Conservation (phyloP, 2,329 filamentous ascomycete species). For the Aspergillus hiratsukae region DNA sequence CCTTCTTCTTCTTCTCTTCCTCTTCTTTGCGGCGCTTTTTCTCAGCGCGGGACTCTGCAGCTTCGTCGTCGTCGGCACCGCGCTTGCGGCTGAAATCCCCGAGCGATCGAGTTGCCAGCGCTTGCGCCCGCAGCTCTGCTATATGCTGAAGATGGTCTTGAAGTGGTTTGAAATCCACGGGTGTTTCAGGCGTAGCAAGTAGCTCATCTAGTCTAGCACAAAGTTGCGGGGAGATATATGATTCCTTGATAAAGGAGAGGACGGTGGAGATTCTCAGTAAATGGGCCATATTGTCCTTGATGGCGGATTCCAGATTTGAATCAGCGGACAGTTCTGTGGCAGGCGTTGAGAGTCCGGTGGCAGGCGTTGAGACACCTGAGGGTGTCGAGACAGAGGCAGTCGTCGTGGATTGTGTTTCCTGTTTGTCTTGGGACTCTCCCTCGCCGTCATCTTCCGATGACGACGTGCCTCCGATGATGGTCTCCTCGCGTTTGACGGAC, state of each 20-base stretch:
- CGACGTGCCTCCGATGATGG: slow-evolving; percentile 21
- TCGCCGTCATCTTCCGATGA: slow-evolving; percentile 23
- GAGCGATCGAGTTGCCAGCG: slow-evolving; percentile 60
- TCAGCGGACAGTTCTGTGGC: slow-evolving; percentile 25
- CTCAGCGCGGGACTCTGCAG: slow-evolving; percentile 54
- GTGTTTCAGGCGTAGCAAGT: slow-evolving; percentile 35
- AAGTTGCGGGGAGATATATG: slow-evolving; percentile 43
- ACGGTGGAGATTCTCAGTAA: slow-evolving; percentile 48
- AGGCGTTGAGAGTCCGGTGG: slow-evolving; percentile 35
- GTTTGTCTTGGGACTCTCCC: slow-evolving; percentile 21
- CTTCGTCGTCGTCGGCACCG: slow-evolving; percentile 40
- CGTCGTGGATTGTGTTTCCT: slow-evolving; percentile 29
- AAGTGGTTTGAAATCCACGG: slow-evolving; percentile 65
- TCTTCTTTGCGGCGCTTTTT: slow-evolving; percentile 86
- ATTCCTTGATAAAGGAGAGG: slow-evolving; percentile 47
- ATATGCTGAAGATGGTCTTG: slow-evolving; percentile 66
- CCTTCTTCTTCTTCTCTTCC: slow-evolving; percentile 80
- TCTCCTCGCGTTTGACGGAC: slow-evolving; percentile 58
- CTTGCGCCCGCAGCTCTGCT: slow-evolving; percentile 65
- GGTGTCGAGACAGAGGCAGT: slow-evolving; percentile 33
- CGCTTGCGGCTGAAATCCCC: slow-evolving; percentile 44
- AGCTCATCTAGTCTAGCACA: slow-evolving; percentile 35
- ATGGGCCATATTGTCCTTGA: slow-evolving; percentile 35
- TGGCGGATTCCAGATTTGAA: slow-evolving; percentile 17
- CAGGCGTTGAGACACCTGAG: slow-evolving; percentile 36